These are phyloP conservation scores for Schizochytrium sp. DNA, from an alignment of 108 stramenopile species.

Conservation along the genomic window DNA sequence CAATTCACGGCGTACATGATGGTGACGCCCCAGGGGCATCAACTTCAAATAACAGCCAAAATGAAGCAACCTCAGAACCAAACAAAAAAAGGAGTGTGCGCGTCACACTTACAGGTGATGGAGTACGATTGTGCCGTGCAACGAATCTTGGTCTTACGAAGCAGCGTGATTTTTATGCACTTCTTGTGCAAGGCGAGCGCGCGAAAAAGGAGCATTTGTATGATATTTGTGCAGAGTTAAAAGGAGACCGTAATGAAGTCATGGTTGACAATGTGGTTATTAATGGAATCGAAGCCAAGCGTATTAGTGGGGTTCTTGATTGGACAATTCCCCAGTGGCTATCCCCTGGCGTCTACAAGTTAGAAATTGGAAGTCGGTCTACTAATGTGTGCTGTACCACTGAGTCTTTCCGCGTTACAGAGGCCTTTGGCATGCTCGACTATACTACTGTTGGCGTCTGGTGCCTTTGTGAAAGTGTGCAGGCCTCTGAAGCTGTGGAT, in stretches of 20 bases:
- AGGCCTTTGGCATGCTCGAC: constrained; percentile 52
- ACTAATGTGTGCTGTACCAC: constrained; percentile 12
- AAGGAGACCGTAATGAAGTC: constrained; percentile 26
- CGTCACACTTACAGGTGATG: neutral
- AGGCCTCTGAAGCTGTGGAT: neutral
- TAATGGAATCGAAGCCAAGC: neutral
- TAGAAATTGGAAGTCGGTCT: constrained; percentile 31
- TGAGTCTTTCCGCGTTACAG: neutral
- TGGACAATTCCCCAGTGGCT: neutral
- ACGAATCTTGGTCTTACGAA: neutral
- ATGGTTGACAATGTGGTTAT: neutral
- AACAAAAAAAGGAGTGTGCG: neutral
- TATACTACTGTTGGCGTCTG: constrained; percentile 36
- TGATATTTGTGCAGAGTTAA: neutral
- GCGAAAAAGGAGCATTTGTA: neutral
- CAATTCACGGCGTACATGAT: too few relatives aligned
- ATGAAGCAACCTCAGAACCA: neutral
- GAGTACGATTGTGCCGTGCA: neutral
- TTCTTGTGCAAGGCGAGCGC: constrained; percentile 33
- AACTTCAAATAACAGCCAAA: too few relatives aligned
- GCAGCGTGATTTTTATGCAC: constrained; percentile 49
- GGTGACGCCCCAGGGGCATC: too few relatives aligned
- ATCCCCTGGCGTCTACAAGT: constrained; percentile 22
- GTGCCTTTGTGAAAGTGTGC: constrained; percentile 44
- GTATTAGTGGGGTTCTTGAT: neutral